Conservation (phyloP, 352 stramenopile genomes). For the Phytophthora macrochlamydospora region DNA sequence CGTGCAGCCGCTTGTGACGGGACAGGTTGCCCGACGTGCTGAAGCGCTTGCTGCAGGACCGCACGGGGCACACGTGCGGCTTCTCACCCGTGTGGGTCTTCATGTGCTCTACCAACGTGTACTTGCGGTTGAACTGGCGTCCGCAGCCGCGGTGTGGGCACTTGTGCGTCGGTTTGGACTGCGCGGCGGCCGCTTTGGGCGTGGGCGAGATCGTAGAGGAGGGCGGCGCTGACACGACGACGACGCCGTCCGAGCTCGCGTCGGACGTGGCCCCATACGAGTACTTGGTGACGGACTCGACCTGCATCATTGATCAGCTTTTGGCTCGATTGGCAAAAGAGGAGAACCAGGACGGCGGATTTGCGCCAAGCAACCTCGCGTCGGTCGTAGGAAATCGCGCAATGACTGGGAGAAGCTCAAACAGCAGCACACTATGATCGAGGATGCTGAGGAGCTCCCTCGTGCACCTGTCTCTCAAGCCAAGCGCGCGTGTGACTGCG, state of each 20-base stretch:
- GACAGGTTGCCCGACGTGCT: slow-evolving; percentile 51
- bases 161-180: slow-evolving; percentile 16
- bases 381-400: slow-evolving; percentile 15
- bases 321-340: slow-evolving; percentile 22
- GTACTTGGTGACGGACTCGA: slow-evolving; percentile 22
- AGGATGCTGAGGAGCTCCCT: slow-evolving; percentile 18
- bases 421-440: neutral
- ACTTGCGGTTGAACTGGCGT: slow-evolving; percentile 31
- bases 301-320: slow-evolving; percentile 21
- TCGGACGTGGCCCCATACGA: slow-evolving; percentile 10
- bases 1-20: slow-evolving; percentile 45
- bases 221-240: neutral
- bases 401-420: slow-evolving; percentile 17
- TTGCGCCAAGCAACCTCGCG: neutral
- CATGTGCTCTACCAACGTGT: slow-evolving; percentile 42
- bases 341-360: slow-evolving; percentile 2
- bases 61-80: slow-evolving; percentile 32
- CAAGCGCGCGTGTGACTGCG: slow-evolving; percentile 19
- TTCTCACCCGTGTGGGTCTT: slow-evolving; percentile 53
- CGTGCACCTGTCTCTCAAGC: slow-evolving; percentile 29
- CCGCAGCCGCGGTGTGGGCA: slow-evolving; percentile 19
- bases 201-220: slow-evolving; percentile 11
- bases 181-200: neutral
- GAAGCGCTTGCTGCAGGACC: slow-evolving; percentile 46
- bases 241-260: neutral